Base-by-base conservation (phyloP, 2,329 filamentous ascomycete species). In the Calonectria multiphialidica region DNA sequence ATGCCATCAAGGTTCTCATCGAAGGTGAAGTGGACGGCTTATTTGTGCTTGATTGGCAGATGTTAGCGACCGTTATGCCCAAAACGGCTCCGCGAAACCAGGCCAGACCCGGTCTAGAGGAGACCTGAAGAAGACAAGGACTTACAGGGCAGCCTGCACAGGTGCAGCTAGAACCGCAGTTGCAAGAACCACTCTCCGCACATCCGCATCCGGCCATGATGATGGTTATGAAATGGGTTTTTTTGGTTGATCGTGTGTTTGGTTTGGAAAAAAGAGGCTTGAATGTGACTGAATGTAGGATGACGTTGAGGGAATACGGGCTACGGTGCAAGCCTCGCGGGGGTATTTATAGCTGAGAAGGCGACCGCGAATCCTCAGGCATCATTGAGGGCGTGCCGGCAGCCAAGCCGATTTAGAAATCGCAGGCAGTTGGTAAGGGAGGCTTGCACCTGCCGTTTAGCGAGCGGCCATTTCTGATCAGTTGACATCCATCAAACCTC, bases 181-280 rank as follows among this genome's bases (percentile, higher is more conserved):
- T 78, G 79, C 85, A 87, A 66, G 82, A 78, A 76, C 85, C 85
- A 73, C 84, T 82, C 64, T 81, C 76, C 76, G 83, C 77, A 74
- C 85, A 86, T 78, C 84, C 84, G 76, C 84, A 87, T 78, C 81
- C 84, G 79, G 80, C 80, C 85, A 87, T 87, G 76, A 72, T 86
- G 80, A 81, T 72, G 15, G 55, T 66, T 61, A 72, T 74, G 66
- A n/a, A 30, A 40, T 47, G 50, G 72, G 35, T 37, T 55, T 55
- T 55, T 49, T 57, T 59, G 30, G 57, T 71, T 50, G 50, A 44
- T 68, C 66, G 53, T 63, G 66, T 44, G 57, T 35, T 63, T 33
- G 33, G 44, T 37, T 45, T 57, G 9, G 42, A 21, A n/a, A 16
- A 37, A 40, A 28, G n/a, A n/a, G n/a, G 40, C 30, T 35, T 62